phyloP scores from a whole-genome alignment of 768 basidiomycete species.

The Hygrophorus pudorinus region DNA sequence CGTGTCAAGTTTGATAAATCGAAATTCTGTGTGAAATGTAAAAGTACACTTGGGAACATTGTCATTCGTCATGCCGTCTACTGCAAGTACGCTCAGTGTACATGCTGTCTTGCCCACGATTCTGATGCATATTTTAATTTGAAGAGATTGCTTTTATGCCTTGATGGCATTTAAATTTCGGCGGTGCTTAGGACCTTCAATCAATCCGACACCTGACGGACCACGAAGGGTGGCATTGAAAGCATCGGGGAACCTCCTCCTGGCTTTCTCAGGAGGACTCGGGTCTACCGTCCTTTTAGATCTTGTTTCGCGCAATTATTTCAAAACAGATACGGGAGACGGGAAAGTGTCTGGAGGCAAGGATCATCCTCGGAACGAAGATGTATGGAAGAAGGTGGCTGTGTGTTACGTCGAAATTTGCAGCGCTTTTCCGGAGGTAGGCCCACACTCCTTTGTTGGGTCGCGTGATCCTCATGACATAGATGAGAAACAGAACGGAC shows the following conservation, averaged over 20 bases:
- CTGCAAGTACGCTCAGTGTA: conserved; percentile 51
- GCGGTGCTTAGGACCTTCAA: conserved; percentile 49
- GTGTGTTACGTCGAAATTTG: conserved; percentile 68
- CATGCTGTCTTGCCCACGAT: not conserved
- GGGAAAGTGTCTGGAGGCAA: conserved; percentile 41
- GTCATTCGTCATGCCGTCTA: conserved; percentile 76
- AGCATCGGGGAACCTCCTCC: conserved; percentile 56
- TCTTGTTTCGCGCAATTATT: conserved; percentile 52
- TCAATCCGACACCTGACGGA: conserved; percentile 47
- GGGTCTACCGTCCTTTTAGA: conserved; percentile 68
- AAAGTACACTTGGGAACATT: conserved; percentile 50
- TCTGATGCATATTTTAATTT: not conserved
- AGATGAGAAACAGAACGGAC: conserved; percentile 49
- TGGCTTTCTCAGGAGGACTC: conserved; percentile 74
- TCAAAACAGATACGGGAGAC: conserved; percentile 22
- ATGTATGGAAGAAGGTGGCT: conserved; percentile 50
- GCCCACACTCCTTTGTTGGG: conserved; percentile 13
- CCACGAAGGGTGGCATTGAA: conserved; percentile 50
- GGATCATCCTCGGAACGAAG: conserved; percentile 53
- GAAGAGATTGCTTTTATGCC: conserved; percentile 58
- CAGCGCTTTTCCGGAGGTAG: conserved; percentile 49
- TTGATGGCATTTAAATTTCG: conserved; percentile 56
- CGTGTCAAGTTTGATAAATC: conserved; percentile 60
- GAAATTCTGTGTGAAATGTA: conserved; percentile 67
- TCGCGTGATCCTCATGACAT: conserved; percentile 11